phyloP scores from a whole-genome alignment of 768 basidiomycete species.

The Cytidiella melzeri region DNA sequence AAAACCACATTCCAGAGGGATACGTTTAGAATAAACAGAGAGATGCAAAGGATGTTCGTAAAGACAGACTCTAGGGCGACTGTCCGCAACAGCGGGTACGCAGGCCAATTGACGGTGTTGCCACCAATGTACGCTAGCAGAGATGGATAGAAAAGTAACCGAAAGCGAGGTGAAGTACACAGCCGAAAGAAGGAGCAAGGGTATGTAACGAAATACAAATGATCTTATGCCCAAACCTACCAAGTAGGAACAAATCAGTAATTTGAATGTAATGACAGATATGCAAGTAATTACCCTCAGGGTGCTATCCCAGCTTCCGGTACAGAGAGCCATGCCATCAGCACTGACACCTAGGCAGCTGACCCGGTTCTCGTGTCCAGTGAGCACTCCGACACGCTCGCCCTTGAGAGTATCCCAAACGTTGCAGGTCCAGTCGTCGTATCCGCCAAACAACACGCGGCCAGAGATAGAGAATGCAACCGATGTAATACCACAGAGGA shows the following conservation, averaged over 20 bases:
- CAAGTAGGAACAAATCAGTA: no score
- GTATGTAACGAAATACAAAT: no score
- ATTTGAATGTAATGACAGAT: not conserved
- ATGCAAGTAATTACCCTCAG: conserved; percentile 65
- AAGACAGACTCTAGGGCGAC: conserved; percentile 57
- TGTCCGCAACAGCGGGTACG: conserved; percentile 9
- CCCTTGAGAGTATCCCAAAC: conserved; percentile 99
- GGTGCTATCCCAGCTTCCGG: conserved; percentile 96
- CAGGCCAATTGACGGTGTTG: not conserved
- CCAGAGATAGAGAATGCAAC: conserved; percentile 98
- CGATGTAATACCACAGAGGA: conserved; percentile 97
- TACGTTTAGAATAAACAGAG: conserved; percentile 13
- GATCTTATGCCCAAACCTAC: conserved; percentile 89
- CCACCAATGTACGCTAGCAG: conserved; percentile 24
- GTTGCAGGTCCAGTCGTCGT: conserved; percentile 99
- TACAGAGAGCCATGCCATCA: conserved; percentile 98
- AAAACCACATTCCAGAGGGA: conserved; percentile 13
- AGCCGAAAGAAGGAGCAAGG: conserved; percentile 6
- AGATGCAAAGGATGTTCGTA: conserved; percentile 33
- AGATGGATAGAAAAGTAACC: conserved; percentile 32
- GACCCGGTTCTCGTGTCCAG: conserved; percentile 97
- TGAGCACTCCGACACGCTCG: conserved; percentile 94
- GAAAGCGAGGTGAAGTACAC: conserved; percentile 20
- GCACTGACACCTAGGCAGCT: conserved; percentile 93
- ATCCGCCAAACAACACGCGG: conserved; percentile 95